Evolutionary conservation across 768 basidiomycete genomes (phyloP).

Genomic region (Collybia sordida): DNA sequence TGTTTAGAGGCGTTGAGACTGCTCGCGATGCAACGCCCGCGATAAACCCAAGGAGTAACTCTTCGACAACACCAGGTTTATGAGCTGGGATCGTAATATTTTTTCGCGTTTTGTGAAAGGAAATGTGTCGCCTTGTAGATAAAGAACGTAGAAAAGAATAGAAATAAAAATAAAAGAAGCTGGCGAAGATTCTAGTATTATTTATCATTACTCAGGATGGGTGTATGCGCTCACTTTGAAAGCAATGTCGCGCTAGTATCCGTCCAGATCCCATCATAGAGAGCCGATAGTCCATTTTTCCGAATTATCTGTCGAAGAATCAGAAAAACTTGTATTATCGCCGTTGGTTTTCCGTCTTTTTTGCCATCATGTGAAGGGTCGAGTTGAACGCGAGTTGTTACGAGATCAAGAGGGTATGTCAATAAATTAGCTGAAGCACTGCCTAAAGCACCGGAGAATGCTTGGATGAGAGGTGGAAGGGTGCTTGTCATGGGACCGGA

Average conservation of each 20-base stretch:
- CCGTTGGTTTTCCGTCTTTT: constrained; percentile 17
- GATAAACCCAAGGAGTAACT: constrained; percentile 53
- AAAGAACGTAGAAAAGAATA: constrained; percentile 49
- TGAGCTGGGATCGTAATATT: constrained; percentile 15
- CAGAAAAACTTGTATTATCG: constrained; percentile 28
- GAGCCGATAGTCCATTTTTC: constrained; percentile 39
- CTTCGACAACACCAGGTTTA: constrained; percentile 42
- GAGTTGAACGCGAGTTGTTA: constrained; percentile 50
- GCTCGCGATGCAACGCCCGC: constrained; percentile 57
- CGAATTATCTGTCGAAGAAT: constrained; percentile 37
- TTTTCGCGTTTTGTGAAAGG: constrained; percentile 1
- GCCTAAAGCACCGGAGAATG: constrained; percentile 55
- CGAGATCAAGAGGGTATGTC: constrained; percentile 60
- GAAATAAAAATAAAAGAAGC: constrained; percentile 62
- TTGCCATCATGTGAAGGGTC: constrained; percentile 23
- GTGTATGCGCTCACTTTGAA: constrained; percentile 40
- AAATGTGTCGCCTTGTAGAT: constrained; percentile 32
- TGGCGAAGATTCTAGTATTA: constrained; percentile 17
- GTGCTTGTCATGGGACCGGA: constrained; percentile 49
- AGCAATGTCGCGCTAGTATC: constrained; percentile 56
- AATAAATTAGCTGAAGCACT: constrained; percentile 47
- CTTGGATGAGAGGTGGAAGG: constrained; percentile 59
- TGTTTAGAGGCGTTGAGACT: constrained; percentile 53
- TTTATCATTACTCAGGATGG: background rate
- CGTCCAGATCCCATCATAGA: constrained; percentile 51